Conservation (phyloP, 768 basidiomycete species). For the Galerina marginata region DNA sequence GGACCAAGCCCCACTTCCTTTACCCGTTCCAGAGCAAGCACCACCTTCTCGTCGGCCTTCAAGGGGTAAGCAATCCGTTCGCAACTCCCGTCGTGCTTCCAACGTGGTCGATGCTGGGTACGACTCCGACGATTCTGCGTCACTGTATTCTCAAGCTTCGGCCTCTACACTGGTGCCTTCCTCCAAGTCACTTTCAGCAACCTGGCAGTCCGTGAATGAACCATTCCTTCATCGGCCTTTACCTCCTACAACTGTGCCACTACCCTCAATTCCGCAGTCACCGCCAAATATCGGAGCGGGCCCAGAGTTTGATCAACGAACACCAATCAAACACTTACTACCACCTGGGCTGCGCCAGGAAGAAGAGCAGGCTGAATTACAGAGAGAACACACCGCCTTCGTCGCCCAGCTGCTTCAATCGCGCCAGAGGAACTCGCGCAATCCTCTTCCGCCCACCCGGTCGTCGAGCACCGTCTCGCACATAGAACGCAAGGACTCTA, state of each 20-base stretch:
- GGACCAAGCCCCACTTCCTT: not conserved
- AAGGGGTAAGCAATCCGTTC: not conserved
- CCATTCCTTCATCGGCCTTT: not conserved
- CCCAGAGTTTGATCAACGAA: not conserved
- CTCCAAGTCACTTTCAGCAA: not conserved
- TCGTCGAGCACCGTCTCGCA: constrained; percentile 23
- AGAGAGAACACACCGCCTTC: constrained; percentile 5
- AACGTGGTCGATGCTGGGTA: constrained; percentile 4
- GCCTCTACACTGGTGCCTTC: constrained; percentile 12
- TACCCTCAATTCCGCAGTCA: constrained; percentile 16
- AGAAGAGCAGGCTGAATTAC: not conserved
- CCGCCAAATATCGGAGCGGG: not conserved
- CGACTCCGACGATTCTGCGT: constrained; percentile 23
- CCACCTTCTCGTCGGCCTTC: constrained; percentile 1
- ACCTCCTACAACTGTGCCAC: not conserved
- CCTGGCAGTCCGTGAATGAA: not conserved
- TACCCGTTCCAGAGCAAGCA: not conserved
- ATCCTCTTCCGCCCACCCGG: constrained; percentile 5
- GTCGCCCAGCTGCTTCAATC: constrained; percentile 23
- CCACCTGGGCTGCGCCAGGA: not conserved
- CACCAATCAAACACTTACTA: not conserved
- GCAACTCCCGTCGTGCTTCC: not conserved
- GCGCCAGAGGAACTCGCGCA: constrained; percentile 5
- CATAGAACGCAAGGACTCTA: constrained; percentile 25
- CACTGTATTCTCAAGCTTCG: constrained; percentile 28